These are phyloP conservation scores for Nakaseomyces delphensis DNA, from an alignment of 1,139 yeast species.

Conservation along the genomic window DNA sequence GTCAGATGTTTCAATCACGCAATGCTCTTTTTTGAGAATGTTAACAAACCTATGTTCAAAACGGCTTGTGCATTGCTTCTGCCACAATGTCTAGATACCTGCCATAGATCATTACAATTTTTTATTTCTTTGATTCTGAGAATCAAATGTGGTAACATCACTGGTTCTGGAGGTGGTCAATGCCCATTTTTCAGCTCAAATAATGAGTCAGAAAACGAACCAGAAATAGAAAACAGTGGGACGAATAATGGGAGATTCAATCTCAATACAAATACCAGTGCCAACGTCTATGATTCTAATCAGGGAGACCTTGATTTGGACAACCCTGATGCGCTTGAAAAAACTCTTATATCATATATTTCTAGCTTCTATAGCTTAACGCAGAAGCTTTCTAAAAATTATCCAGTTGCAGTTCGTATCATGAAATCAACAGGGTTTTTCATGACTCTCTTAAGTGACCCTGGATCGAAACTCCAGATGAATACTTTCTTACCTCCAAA, in stretches of 20 bases:
- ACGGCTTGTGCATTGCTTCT: constrained; percentile 38
- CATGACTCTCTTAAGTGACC: constrained; percentile 33
- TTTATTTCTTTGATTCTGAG: constrained; percentile 42
- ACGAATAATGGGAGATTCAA: constrained; percentile 12
- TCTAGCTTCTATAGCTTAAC: constrained; percentile 32
- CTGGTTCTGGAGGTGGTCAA: constrained; percentile 24
- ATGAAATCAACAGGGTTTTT: constrained; percentile 42
- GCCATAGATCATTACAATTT: constrained; percentile 44
- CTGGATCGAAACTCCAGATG: constrained; percentile 23
- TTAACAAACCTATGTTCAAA: constrained; percentile 32
- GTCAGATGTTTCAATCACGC: constrained; percentile 36
- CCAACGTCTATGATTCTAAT: constrained; percentile 11
- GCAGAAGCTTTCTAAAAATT: constrained; percentile 34
- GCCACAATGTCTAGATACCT: constrained; percentile 40
- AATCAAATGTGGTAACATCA: constrained; percentile 38
- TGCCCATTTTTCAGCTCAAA: constrained; percentile 2
- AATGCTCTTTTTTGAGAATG: constrained; percentile 31
- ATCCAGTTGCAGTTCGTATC: constrained; percentile 49
- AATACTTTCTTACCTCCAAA: constrained; percentile 14
- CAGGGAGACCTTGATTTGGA: constrained; percentile 29
- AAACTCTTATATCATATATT: constrained; percentile 33
- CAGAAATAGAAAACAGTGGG: constrained; percentile 19
- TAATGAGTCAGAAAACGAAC: constrained; percentile 10
- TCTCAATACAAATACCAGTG: constrained; percentile 10
- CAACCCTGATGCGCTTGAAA: constrained; percentile 28